Evolutionary conservation across 2,329 filamentous ascomycete species (phyloP), one percentile per base, ranked within the genome.

Genomic region (Arthrobotrys entomopaga): DNA sequence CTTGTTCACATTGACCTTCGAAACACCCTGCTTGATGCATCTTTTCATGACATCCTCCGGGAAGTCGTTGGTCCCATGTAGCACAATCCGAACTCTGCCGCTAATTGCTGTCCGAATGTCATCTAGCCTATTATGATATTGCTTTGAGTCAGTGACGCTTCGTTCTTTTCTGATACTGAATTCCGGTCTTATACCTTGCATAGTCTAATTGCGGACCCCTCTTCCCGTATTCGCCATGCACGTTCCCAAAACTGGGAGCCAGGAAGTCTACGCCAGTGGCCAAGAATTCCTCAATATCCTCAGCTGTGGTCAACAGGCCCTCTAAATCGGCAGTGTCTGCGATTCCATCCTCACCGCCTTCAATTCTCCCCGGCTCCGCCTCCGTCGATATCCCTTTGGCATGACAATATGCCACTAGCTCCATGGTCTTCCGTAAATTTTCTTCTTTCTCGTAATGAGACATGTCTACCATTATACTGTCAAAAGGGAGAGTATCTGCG

Each of bases 381-480:
- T 92, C 89, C 1, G 88, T 89, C 3, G 88, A 85, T 75, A 91
- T 90, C 2, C 88, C 88, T 48, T 86, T 84, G 77, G 82, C 87
- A 79, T 90, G 86, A 79, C 89, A 90, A 79, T 89, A 87, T 20
- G 81, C 82, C 5, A 88, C 87, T 58, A 91, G 81, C 77, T 90
- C 87, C 58, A 83, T 83, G 19, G 89, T 91, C 79, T 86, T 84
- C 1, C 84, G 82, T 42, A 92, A 82, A 79, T 92, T 92, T 81
- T 91, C 89, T 63, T 85, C 88, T 77, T 88, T 88, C 77, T 90
- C 88, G 79, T 90, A 87, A 79, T 91, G 89, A 69, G 85, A 87
- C 89, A 92, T 92, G 81, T 92, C 90, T 0, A 91, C 87, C 89
- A 92, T 91, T 79, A 92, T 91, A 76, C 85, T 87, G 81, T 91